Conservation (phyloP, 1,139 yeast species). For the Suhomyces wounanorum region DNA sequence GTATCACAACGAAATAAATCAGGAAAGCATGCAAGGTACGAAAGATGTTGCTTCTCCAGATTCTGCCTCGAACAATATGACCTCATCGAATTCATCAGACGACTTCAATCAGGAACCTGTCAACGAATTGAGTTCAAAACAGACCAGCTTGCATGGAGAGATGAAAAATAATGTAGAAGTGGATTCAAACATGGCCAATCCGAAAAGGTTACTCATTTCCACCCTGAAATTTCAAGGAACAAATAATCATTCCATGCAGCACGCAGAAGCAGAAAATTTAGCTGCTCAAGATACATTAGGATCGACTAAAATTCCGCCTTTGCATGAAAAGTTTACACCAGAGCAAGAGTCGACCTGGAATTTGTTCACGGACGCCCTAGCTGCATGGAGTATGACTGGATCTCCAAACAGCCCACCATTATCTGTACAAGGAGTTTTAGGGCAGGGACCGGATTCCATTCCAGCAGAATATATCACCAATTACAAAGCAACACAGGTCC, state of each 20-base stretch:
- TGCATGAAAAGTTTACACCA: background rate
- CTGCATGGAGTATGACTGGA: background rate
- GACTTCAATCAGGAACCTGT: no score
- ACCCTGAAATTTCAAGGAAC: background rate
- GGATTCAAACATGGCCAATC: background rate
- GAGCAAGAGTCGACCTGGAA: constrained; percentile 8
- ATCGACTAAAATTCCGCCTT: background rate
- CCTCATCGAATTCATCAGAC: no score
- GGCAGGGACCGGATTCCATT: background rate
- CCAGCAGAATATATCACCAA: background rate
- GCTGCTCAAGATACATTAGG: background rate
- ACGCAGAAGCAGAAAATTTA: background rate
- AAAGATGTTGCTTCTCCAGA: no score
- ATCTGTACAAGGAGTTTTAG: background rate
- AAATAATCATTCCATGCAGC: background rate
- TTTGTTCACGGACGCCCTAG: background rate
- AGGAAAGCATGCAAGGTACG: background rate
- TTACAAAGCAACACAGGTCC: constrained; percentile 11
- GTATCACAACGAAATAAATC: constrained; percentile 5
- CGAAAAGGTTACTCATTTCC: background rate
- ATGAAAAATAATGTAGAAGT: no score
- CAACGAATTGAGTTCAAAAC: no score
- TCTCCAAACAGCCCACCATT: background rate
- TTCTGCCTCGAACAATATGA: no score
- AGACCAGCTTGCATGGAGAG: no score